Conservation (phyloP, 2,329 filamentous ascomycete species). For the Intubia oerlemansii region DNA sequence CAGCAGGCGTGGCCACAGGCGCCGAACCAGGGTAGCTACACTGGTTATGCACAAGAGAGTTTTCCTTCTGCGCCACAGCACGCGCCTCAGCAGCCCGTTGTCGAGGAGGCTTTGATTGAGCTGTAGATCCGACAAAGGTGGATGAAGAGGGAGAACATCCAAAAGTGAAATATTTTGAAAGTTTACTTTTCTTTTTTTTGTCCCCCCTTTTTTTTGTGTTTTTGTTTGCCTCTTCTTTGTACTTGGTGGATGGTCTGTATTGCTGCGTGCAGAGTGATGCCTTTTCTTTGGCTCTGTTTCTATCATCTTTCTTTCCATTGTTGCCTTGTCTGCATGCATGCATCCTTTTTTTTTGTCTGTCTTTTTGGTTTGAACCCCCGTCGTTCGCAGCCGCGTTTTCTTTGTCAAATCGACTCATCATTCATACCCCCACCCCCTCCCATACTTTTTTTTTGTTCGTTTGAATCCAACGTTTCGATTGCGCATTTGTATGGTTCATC, state of each 20-base stretch:
- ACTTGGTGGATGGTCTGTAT: background rate
- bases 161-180: background rate
- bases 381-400: no score
- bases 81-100: constrained; percentile 32
- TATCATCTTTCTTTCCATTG: no score
- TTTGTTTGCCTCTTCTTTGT: background rate
- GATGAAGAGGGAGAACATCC: no score
- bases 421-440: no score
- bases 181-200: background rate
- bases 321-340: no score
- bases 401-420: no score
- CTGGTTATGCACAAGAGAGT: constrained; percentile 32
- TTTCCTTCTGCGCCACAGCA: constrained; percentile 47
- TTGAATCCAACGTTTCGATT: no score
- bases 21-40: constrained; percentile 20
- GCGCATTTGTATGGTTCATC: no score
- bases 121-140: no score
- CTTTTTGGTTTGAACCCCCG: no score
- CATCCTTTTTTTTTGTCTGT: background rate
- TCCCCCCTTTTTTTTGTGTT: background rate
- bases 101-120: constrained; percentile 67
- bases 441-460: no score
- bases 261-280: background rate
- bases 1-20: constrained; percentile 12
- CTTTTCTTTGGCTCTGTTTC: no score